These are phyloP conservation scores for Bipolaris oryzae DNA, from an alignment of 2,329 filamentous ascomycete species.

Conservation along the genomic window DNA sequence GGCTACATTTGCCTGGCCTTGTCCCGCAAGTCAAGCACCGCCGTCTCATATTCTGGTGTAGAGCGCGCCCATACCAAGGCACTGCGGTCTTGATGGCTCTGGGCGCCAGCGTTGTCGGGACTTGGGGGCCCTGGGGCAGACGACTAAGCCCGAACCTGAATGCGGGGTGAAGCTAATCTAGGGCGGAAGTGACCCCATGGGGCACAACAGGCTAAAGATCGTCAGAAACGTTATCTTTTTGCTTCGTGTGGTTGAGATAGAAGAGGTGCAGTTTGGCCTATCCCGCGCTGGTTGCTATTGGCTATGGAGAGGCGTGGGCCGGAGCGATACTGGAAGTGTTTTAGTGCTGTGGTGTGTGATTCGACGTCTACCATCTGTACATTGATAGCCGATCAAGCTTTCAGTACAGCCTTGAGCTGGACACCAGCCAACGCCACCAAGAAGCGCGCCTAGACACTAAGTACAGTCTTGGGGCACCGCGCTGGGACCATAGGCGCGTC, in stretches of 20 bases:
- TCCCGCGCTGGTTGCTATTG: not conserved
- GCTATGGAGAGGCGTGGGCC: not conserved
- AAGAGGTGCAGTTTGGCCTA: not conserved
- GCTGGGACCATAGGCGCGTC: not conserved
- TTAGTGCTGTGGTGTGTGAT: not conserved
- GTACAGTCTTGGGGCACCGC: not conserved
- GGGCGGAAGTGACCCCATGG: slow-evolving; percentile 5
- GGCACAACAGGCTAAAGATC: slow-evolving; percentile 15
- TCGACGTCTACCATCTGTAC: not conserved
- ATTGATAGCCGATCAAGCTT: slow-evolving; percentile 4
- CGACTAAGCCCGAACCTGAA: slow-evolving; percentile 6
- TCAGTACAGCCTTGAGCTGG: not conserved
- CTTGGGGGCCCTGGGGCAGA: not conserved
- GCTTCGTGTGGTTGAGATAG: not conserved
- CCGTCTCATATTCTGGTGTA: not conserved
- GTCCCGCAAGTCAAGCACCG: slow-evolving; percentile 11
- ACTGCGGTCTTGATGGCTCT: slow-evolving; percentile 1
- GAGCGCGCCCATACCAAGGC: slow-evolving; percentile 3
- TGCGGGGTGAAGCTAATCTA: slow-evolving; percentile 4
- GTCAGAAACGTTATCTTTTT: not conserved
- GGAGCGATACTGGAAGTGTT: not conserved
- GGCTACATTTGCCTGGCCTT: slow-evolving; percentile 11
- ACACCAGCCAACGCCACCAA: not conserved
- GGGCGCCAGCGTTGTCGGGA: not conserved
- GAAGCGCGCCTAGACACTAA: slow-evolving; percentile 3